phyloP scores from a whole-genome alignment of 2,329 filamentous ascomycete genomes.

The Pseudocercospora vitis region DNA sequence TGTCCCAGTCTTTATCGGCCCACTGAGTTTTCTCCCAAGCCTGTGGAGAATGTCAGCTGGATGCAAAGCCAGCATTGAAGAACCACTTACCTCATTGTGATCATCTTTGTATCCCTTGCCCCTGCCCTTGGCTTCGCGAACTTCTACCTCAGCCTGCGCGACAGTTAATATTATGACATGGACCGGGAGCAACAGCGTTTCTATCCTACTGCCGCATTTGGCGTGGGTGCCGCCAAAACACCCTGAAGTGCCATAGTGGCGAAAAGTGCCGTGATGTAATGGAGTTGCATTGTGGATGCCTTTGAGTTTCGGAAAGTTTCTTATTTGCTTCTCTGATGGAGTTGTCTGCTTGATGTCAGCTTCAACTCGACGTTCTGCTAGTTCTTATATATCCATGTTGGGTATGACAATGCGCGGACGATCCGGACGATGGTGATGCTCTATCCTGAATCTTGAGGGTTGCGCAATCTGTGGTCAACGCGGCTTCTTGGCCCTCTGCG shows the following conservation, averaged over 20 bases:
- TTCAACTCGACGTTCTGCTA: background rate
- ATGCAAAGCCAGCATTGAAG: background rate
- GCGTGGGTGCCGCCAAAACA: background rate
- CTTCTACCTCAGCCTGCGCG: background rate
- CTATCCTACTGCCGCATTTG: background rate
- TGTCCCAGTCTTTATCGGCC: background rate
- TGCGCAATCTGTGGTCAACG: background rate
- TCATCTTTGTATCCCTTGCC: background rate
- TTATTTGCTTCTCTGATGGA: background rate
- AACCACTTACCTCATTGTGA: background rate
- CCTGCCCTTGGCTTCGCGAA: background rate
- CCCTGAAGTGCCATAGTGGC: conserved; percentile 7
- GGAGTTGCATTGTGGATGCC: conserved; percentile 12
- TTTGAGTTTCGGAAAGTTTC: background rate
- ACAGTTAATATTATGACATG: background rate
- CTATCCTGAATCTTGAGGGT: background rate
- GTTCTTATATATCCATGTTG: background rate
- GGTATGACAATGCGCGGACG: background rate
- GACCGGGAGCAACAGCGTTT: background rate
- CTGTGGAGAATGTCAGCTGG: background rate
- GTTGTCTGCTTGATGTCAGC: background rate
- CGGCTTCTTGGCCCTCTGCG: background rate
- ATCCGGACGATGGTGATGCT: background rate
- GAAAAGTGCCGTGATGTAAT: conserved; percentile 12
- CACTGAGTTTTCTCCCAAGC: no score